Conservation (phyloP, 1,284 basidiomycete genomes). For the Microbotryum scabiosae region DNA sequence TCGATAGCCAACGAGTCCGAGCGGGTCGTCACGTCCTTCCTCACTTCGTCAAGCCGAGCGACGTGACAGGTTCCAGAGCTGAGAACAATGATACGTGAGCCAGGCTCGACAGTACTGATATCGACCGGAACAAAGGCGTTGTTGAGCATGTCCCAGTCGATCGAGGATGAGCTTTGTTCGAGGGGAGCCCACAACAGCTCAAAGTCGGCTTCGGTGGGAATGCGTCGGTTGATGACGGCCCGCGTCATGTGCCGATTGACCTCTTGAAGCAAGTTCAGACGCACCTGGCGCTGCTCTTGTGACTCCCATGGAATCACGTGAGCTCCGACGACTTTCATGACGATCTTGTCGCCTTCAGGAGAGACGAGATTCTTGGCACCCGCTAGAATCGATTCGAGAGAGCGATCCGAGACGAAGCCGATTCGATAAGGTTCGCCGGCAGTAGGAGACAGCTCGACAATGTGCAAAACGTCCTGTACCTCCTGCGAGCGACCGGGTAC, state of each 20-base stretch:
- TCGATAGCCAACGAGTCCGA: not conserved
- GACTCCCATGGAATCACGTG: not conserved
- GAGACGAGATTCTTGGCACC: too few relatives aligned
- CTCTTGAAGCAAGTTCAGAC: conserved; percentile 11
- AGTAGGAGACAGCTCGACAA: conserved; percentile 13
- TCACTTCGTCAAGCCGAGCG: not conserved
- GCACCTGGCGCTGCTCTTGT: not conserved
- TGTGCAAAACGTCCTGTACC: conserved; percentile 15
- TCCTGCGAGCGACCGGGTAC: too few relatives aligned
- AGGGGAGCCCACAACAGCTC: conserved; percentile 17
- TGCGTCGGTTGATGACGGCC: conserved; percentile 20
- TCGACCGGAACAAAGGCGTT: conserved; percentile 8
- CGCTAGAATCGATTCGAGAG: too few relatives aligned
- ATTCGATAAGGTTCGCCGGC: too few relatives aligned
- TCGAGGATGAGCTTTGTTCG: not conserved
- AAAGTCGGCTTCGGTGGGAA: conserved; percentile 11
- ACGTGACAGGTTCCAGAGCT: conserved; percentile 1
- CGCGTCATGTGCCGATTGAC: conserved; percentile 16
- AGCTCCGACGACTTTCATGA: not conserved
- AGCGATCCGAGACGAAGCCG: too few relatives aligned
- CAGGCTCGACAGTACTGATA: not conserved
- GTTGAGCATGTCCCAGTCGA: conserved; percentile 23
- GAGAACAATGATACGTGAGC: conserved; percentile 7
- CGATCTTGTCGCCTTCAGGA: too few relatives aligned
- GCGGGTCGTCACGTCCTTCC: conserved; percentile 6